phyloP scores from a whole-genome alignment of 129 eudicot species.

The Flaveria bidentis region DNA sequence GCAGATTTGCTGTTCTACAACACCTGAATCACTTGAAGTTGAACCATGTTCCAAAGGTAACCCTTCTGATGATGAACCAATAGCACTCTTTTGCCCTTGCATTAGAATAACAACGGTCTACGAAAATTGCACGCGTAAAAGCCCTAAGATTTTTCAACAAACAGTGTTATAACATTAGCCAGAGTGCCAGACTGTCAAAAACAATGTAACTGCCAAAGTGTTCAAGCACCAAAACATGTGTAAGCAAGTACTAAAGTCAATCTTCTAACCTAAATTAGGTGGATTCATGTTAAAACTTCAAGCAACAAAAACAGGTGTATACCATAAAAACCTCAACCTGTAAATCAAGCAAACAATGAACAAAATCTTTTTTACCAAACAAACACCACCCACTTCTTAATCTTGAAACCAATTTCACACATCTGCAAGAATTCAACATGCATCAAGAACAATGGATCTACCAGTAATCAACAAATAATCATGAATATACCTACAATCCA shows the following conservation, averaged over 20 bases:
- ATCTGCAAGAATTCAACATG: slow-evolving; percentile 22
- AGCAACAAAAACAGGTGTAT: slow-evolving; percentile 31
- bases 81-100: slow-evolving; percentile 82
- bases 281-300: slow-evolving; percentile 35
- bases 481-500: background rate
- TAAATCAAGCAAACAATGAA: slow-evolving; percentile 24
- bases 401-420: slow-evolving; percentile 1
- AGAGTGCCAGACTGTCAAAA: background rate
- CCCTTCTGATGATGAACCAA: slow-evolving; percentile 65
- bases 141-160: slow-evolving; percentile 25
- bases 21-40: slow-evolving; percentile 46
- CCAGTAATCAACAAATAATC: background rate
- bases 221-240: slow-evolving; percentile 39
- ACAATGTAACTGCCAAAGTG: slow-evolving; percentile 11
- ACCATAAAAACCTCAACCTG: slow-evolving; percentile 16
- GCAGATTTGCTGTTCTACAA: slow-evolving; percentile 54
- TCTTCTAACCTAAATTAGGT: slow-evolving; percentile 41
- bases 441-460: slow-evolving; percentile 36
- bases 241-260: slow-evolving; percentile 31
- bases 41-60: slow-evolving; percentile 64
- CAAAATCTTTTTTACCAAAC: slow-evolving; percentile 21
- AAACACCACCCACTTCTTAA: slow-evolving; percentile 11
- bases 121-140: slow-evolving; percentile 5
- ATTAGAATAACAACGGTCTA: slow-evolving; percentile 40
- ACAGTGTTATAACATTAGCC: slow-evolving; percentile 2